Percentiles rank a stretch among this genome's conserved stretches.
Conservation (phyloP, 805 yeast species). For the Hanseniaspora singularis region DNA sequence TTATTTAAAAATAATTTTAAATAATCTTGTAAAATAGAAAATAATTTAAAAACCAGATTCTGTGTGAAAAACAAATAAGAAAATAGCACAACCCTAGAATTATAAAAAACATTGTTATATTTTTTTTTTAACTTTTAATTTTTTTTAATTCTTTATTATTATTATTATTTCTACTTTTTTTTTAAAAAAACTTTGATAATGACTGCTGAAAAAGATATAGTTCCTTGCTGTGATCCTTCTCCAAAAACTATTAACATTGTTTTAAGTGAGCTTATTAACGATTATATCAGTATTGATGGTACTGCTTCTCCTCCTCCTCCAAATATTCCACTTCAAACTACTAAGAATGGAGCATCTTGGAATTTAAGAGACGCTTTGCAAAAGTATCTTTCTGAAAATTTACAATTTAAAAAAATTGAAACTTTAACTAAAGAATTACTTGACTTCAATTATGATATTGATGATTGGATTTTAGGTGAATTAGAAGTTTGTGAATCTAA, state of each 20-base stretch:
- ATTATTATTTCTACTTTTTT: background rate
- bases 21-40: too few relatives aligned
- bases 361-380: slow-evolving; percentile 1
- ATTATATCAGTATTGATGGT: slow-evolving; percentile 9
- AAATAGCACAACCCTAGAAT: too few relatives aligned
- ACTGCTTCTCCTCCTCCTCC: slow-evolving; percentile 15
- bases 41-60: too few relatives aligned
- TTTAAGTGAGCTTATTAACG: slow-evolving; percentile 8
- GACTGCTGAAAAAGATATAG: slow-evolving; percentile 8
- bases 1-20: too few relatives aligned
- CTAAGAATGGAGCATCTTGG: background rate
- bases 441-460: slow-evolving; percentile 25
- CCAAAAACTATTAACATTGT: slow-evolving; percentile 4
- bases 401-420: slow-evolving; percentile 15
- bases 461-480: slow-evolving; percentile 37
- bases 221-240: slow-evolving; percentile 6
- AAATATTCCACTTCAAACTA: background rate
- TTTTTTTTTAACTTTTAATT: too few relatives aligned
- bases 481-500: slow-evolving; percentile 31
- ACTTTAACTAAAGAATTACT: slow-evolving; percentile 13
- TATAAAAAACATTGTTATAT: too few relatives aligned
- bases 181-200: background rate
- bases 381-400: slow-evolving; percentile 8
- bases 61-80: too few relatives aligned
- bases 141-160: too few relatives aligned